These are phyloP conservation scores for Lepidium campestre DNA, from an alignment of 441 rosid genomes.

Conservation along the genomic window DNA sequence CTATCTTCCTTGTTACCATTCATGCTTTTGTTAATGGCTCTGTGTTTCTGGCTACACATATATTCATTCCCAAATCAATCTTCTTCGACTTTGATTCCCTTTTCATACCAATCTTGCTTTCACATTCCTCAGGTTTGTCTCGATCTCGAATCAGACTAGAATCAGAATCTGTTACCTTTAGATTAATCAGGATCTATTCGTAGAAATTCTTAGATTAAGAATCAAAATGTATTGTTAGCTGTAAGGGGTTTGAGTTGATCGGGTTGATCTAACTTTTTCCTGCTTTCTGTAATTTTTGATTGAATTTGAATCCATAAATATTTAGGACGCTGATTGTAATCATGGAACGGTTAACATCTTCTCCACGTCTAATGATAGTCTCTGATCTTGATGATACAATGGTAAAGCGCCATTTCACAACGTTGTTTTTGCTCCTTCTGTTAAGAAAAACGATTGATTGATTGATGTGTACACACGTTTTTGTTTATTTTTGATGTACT, in stretches of 20 bases:
- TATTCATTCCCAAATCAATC: neutral
- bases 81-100: neutral
- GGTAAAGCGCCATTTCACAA: slow-evolving; percentile 33
- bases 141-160: neutral
- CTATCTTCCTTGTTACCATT: neutral
- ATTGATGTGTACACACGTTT: slow-evolving; percentile 10
- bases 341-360: slow-evolving; percentile 58
- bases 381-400: slow-evolving; percentile 93
- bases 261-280: neutral
- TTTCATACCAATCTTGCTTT: neutral
- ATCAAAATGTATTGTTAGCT: neutral
- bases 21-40: neutral
- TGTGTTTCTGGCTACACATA: neutral
- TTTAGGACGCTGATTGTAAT: neutral
- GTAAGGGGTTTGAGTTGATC: neutral
- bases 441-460: neutral
- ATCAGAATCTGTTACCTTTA: neutral
- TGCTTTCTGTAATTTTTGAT: neutral
- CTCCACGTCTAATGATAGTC: slow-evolving; percentile 81
- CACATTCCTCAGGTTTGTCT: neutral
- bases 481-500: too few species aligned
- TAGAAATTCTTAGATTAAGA: neutral
- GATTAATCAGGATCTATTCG: neutral
- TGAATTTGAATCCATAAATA: neutral
- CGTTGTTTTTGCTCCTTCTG: neutral